These are phyloP conservation scores for Rhodotorula sp. DNA, from an alignment of 1,284 basidiomycete species.

Conservation along the genomic window DNA sequence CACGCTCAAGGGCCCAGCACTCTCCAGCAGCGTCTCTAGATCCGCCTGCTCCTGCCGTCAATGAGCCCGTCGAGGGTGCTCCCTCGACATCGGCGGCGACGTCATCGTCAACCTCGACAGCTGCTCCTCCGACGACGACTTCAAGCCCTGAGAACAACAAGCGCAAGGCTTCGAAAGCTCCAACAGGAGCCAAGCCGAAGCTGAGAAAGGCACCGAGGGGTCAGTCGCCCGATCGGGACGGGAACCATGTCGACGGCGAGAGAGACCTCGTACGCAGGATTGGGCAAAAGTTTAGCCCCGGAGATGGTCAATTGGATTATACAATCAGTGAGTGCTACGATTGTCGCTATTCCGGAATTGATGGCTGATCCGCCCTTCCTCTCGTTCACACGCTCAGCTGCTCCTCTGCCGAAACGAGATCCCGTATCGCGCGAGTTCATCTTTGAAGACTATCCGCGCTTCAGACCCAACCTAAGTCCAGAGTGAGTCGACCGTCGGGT, in stretches of 20 bases:
- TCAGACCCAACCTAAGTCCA: slow-evolving; percentile 28
- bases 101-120: background rate
- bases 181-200: background rate
- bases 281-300: slow-evolving; percentile 18
- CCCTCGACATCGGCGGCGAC: background rate
- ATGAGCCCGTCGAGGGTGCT: background rate
- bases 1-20: background rate
- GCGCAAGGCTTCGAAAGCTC: background rate
- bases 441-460: slow-evolving; percentile 27
- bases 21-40: background rate
- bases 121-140: background rate
- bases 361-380: background rate
- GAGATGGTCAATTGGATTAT: slow-evolving; percentile 30
- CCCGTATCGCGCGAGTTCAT: slow-evolving; percentile 8
- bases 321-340: slow-evolving; percentile 8
- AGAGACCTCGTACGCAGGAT: slow-evolving; percentile 6
- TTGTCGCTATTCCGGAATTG: background rate
- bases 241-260: background rate
- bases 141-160: background rate
- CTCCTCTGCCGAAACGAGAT: slow-evolving; percentile 16
- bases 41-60: background rate
- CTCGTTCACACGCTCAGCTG: background rate
- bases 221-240: background rate
- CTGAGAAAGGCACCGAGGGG: background rate
- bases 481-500: background rate